Percentiles rank a stretch among this genome's conserved stretches.
Evolutionary conservation across 2,329 filamentous ascomycete species (phyloP).

Genomic region (Aspergillus oerlinghausenensis): DNA sequence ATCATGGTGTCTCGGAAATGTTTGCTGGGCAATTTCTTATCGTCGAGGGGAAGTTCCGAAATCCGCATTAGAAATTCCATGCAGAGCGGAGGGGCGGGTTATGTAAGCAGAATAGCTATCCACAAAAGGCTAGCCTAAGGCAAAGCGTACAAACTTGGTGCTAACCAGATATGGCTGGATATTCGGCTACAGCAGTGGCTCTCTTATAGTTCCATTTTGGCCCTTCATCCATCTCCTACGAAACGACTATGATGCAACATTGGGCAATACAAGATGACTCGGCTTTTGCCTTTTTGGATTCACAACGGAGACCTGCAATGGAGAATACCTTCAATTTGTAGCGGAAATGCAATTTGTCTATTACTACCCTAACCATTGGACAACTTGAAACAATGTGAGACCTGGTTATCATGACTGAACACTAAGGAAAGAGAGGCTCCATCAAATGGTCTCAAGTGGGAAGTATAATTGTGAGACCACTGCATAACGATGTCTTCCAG

Average conservation of each 20-base stretch:
- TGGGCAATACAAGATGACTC: not conserved
- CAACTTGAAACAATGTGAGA: not conserved
- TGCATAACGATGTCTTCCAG: not conserved
- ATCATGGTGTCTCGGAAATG: conserved; percentile 8
- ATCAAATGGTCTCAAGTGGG: not conserved
- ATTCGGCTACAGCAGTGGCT: not conserved
- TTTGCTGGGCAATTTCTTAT: conserved; percentile 20
- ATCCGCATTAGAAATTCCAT: conserved; percentile 16
- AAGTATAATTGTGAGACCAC: not conserved
- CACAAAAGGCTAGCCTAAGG: not conserved
- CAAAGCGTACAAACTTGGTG: not conserved
- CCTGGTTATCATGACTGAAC: not conserved
- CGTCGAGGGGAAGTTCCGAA: conserved; percentile 15
- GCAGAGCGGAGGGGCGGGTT: conserved; percentile 4
- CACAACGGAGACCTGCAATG: not conserved
- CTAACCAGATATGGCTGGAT: not conserved
- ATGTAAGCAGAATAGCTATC: conserved; percentile 6
- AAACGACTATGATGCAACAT: not conserved
- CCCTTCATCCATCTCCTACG: no score
- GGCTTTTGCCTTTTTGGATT: not conserved
- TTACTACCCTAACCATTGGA: not conserved
- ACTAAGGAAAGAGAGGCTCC: not conserved
- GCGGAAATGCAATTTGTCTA: not conserved
- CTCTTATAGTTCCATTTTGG: no score
- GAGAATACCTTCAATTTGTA: not conserved